Evolutionary conservation across 305 asterid genomes (phyloP).

Genomic region (Solanum hybrid): DNA sequence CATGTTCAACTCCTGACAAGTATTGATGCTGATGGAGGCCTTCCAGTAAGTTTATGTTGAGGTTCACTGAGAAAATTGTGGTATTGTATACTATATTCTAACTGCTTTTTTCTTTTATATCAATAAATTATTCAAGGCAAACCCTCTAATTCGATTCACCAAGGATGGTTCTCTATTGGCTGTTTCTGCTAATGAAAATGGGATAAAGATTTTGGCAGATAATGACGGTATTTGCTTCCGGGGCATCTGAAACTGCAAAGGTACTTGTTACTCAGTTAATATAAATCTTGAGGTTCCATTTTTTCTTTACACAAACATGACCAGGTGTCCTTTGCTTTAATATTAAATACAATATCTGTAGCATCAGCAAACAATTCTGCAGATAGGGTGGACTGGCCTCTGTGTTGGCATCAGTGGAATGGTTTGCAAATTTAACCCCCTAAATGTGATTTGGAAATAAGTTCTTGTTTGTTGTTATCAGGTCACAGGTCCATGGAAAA

Average conservation of each 20-base stretch:
- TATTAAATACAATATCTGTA: conserved; percentile 38
- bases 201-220: background rate
- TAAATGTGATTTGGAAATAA: background rate
- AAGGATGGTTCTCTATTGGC: background rate
- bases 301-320: background rate
- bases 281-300: background rate
- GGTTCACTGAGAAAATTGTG: background rate
- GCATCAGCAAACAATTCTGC: conserved; percentile 46
- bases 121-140: background rate
- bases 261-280: conserved; percentile 1
- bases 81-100: background rate
- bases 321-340: background rate
- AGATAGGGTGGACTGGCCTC: conserved; percentile 33
- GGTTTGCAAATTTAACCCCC: conserved; percentile 27
- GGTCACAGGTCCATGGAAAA: background rate
- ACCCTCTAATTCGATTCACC: background rate
- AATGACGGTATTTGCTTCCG: background rate
- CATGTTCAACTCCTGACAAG: background rate
- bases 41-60: background rate
- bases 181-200: background rate
- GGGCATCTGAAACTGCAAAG: conserved; percentile 48
- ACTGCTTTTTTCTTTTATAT: background rate
- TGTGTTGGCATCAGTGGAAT: conserved; percentile 15
- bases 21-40: conserved; percentile 45
- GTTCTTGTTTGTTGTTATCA: background rate